A percentile compares a stretch with the other conserved stretches of the same genome.
These are phyloP conservation scores for Leccinum cinnamomeum DNA, from an alignment of 1,284 basidiomycete species.

Conservation along the genomic window DNA sequence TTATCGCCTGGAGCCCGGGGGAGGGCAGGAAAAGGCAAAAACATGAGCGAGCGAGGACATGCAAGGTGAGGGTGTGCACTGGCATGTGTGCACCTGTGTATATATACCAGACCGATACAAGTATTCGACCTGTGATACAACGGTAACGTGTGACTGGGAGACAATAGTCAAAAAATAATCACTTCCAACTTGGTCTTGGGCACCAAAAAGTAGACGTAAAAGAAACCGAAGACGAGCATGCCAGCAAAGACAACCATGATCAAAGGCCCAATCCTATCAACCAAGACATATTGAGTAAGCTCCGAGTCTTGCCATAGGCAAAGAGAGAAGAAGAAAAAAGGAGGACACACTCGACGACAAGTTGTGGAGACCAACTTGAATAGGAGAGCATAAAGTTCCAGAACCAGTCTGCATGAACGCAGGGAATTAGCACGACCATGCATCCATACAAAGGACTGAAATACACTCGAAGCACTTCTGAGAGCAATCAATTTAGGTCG, in stretches of 20 bases:
- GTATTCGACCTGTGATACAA: too few relatives aligned
- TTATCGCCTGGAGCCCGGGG: too few relatives aligned
- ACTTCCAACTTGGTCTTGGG: constrained; percentile 33
- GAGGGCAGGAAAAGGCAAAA: too few relatives aligned
- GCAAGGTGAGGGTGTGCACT: too few relatives aligned
- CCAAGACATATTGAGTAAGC: neutral
- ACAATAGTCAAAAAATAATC: neutral
- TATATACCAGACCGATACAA: too few relatives aligned
- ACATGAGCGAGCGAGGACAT: too few relatives aligned
- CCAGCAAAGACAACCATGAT: constrained; percentile 78
- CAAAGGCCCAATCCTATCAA: constrained; percentile 63
- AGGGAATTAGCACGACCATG: neutral
- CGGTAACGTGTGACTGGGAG: too few relatives aligned
- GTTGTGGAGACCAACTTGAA: constrained; percentile 46
- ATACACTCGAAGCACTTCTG: constrained; percentile 52
- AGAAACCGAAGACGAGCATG: constrained; percentile 66
- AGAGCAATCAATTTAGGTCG: constrained; percentile 62
- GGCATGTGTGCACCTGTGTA: too few relatives aligned
- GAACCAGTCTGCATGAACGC: constrained; percentile 43
- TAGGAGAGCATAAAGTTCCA: constrained; percentile 63
- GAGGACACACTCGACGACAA: constrained; percentile 41
- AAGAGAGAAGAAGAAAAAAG: neutral
- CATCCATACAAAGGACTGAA: neutral
- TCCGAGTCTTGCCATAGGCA: neutral
- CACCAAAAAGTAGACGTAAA: constrained; percentile 46